Evolutionary conservation across 2,329 filamentous ascomycete species (phyloP).

Genomic region (Xylariaceae sp.): DNA sequence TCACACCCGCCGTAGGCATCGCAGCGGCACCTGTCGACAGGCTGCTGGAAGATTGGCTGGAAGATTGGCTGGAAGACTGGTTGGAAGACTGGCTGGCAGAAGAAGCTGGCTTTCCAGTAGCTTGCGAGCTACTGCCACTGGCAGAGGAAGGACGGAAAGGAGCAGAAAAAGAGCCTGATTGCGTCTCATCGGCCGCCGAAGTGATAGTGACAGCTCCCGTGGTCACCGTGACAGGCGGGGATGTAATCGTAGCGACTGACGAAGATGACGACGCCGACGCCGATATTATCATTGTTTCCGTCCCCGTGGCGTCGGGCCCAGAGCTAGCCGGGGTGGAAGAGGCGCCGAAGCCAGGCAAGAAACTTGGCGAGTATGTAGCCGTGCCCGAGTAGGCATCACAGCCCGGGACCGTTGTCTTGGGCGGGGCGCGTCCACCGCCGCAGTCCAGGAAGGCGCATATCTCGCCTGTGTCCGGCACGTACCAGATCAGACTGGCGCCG

Average conservation of each 20-base stretch:
- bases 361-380: constrained; percentile 58
- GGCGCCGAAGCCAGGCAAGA: constrained; percentile 46
- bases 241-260: constrained; percentile 6
- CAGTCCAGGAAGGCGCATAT: constrained; percentile 70
- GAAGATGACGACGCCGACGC: constrained; percentile 4
- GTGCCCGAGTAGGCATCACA: constrained; percentile 63
- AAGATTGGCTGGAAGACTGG: no score
- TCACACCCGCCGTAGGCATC: constrained; percentile 29
- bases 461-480: constrained; percentile 67
- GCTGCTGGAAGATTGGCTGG: constrained; percentile 18
- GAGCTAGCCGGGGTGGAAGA: constrained; percentile 16
- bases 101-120: no score
- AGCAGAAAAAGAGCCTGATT: constrained; percentile 4
- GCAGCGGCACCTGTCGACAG: constrained; percentile 28
- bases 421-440: constrained; percentile 68
- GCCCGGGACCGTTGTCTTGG: constrained; percentile 67
- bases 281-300: constrained; percentile 14
- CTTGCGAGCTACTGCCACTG: not conserved
- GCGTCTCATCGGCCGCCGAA: constrained; percentile 2
- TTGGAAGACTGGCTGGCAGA: no score
- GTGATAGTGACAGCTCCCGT: constrained; percentile 3
- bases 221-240: constrained; percentile 3
- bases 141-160: not conserved
- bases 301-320: not conserved
- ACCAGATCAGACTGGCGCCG: constrained; percentile 59